Evolutionary conservation across 495 filamentous ascomycete species (phyloP), one percentile per base, ranked within the genome.

Genomic region (Paragyromitra xinjiangensis): DNA sequence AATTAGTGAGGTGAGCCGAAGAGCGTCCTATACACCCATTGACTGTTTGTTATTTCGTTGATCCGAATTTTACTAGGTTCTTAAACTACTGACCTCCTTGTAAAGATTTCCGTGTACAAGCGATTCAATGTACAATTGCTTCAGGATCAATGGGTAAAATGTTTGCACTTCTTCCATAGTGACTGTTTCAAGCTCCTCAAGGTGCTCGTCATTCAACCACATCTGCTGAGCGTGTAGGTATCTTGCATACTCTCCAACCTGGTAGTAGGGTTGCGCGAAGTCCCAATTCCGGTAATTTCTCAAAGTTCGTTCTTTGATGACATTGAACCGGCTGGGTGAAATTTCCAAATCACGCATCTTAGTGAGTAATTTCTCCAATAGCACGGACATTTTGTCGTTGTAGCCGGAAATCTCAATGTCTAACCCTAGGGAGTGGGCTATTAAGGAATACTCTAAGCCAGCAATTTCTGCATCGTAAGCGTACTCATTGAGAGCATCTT

Each of bases 381-480:
- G 88, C 14, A 96, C 93, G 0, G 92, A 85, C 83, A 99, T 89
- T 86, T 98, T 99, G 84, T 98, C 95, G 80, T 95, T 98, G 85
- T 98, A 99, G 1, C 95, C 95, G 12, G 89, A 89, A 19, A 98
- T 88, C 44, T 91, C 91, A 50, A 97, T 87, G 69, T 92, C 91
- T 29, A 98, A 81, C 0, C 96, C 96, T 62, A 90, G 85, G 1
- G 87, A 87, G 78, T 92, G 91, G 22, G 88, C 87, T 9, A 86
- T 86, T 1, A 98, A 88, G 55, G 89, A 88, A 83, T 98, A 99
- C 62, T 93, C 91, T 63, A 99, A 83, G 1, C 95, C 95, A 39
- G 95, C 92, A 75, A 98, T 90, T 81, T 98, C 95, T 16, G 95
- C 95, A 82, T 98, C 94, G 78, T 99, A 99, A 4, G 95, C 92